phyloP scores from a whole-genome alignment of 2,329 filamentous ascomycete species.

The Periglandula ipomoeae region DNA sequence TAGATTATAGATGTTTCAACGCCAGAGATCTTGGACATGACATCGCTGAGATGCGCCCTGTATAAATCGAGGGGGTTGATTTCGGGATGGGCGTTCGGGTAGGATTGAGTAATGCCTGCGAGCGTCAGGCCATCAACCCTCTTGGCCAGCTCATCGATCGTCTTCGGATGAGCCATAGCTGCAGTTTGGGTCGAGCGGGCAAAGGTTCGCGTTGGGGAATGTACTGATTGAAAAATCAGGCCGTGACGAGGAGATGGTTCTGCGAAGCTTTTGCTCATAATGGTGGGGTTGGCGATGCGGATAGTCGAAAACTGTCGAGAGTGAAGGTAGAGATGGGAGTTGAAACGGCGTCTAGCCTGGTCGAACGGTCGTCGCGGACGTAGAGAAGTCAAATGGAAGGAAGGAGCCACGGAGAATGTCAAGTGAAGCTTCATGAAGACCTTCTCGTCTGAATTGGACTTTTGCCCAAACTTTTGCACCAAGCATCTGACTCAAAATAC shows the following conservation, averaged over 20 bases:
- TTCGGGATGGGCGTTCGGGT: constrained; percentile 53
- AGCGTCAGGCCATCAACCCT: constrained; percentile 9
- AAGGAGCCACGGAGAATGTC: background rate
- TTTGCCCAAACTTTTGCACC: constrained; percentile 4
- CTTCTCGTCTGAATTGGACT: background rate
- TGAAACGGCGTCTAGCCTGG: constrained; percentile 4
- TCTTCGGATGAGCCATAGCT: constrained; percentile 4
- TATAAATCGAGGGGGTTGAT: constrained; percentile 73
- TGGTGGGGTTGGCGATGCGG: background rate
- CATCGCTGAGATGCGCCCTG: constrained; percentile 63
- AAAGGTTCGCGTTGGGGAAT: background rate
- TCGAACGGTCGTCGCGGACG: constrained; percentile 2
- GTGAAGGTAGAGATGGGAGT: background rate
- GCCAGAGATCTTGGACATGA: constrained; percentile 59
- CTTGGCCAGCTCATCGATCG: constrained; percentile 8
- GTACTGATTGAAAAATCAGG: background rate
- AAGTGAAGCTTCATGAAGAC: constrained; percentile 6
- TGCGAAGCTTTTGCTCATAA: background rate
- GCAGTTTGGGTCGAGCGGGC: background rate
- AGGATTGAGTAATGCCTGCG: constrained; percentile 17
- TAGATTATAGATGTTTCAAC: constrained; percentile 65
- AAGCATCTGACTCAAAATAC: constrained; percentile 7
- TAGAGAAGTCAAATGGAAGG: background rate
- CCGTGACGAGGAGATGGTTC: background rate
- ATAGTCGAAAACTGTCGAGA: constrained; percentile 3